These are phyloP conservation scores for Inonotus hispidus DNA, from an alignment of 1,284 basidiomycete species.

Conservation along the genomic window DNA sequence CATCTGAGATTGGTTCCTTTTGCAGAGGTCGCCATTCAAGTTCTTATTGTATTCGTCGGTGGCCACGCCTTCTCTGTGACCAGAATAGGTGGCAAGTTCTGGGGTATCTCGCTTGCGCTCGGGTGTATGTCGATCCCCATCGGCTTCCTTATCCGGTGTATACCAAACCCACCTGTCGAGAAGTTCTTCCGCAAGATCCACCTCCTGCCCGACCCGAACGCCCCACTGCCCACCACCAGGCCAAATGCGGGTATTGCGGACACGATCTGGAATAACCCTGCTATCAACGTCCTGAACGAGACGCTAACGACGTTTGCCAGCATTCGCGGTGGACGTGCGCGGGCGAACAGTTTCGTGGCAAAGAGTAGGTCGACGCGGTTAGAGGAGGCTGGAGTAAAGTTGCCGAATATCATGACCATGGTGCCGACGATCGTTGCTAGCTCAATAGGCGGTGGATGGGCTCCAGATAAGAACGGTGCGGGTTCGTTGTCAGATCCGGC, in stretches of 20 bases:
- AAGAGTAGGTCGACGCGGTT: conserved; percentile 64
- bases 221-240: conserved; percentile 54
- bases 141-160: conserved; percentile 74
- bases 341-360: conserved; percentile 77
- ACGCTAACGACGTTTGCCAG: conserved; percentile 78
- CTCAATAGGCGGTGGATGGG: conserved; percentile 78
- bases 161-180: conserved; percentile 83
- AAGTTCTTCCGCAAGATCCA: conserved; percentile 59
- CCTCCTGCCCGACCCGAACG: conserved; percentile 64
- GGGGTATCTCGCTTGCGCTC: conserved; percentile 88
- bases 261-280: conserved; percentile 51
- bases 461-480: conserved; percentile 37
- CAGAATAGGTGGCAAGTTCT: conserved; percentile 73
- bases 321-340: conserved; percentile 80
- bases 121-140: conserved; percentile 86
- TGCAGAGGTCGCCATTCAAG: conserved; percentile 80
- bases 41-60: conserved; percentile 89
- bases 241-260: conserved; percentile 48
- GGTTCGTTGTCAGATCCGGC: conserved; percentile 72
- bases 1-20: background rate
- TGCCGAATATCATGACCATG: conserved; percentile 77
- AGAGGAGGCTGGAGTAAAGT: conserved; percentile 38
- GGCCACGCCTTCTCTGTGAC: conserved; percentile 92
- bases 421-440: conserved; percentile 83
- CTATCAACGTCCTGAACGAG: conserved; percentile 75